Conservation (phyloP, 257 asterid species). For the Verbena officinalis region DNA sequence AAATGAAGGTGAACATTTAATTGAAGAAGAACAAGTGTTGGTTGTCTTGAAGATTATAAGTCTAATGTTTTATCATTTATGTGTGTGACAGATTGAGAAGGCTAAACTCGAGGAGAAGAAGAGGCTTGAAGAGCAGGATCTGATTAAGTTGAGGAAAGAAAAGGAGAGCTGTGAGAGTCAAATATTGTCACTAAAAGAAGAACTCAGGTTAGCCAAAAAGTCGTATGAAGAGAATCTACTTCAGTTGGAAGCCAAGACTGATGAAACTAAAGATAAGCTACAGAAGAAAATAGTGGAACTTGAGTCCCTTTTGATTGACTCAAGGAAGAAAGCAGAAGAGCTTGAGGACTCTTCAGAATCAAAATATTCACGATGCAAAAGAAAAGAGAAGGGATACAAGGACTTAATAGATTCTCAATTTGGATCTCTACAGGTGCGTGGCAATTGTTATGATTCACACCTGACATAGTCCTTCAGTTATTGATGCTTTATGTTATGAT, state of each 20-base stretch:
- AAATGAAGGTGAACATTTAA: constrained; percentile 42
- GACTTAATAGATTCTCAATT: constrained; percentile 72
- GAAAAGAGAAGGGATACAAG: constrained; percentile 71
- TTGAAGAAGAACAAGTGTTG: constrained; percentile 11
- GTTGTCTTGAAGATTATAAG: constrained; percentile 16
- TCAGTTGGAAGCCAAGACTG: constrained; percentile 56
- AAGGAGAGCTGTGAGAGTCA: constrained; percentile 57
- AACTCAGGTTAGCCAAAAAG: constrained; percentile 49
- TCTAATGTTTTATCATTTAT: constrained; percentile 26
- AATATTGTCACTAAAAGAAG: constrained; percentile 57
- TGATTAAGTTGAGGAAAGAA: constrained; percentile 59
- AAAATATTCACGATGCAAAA: constrained; percentile 71
- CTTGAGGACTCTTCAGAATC: constrained; percentile 85
- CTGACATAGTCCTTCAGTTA: background rate
- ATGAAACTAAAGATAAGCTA: constrained; percentile 56
- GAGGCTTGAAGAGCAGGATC: constrained; percentile 56
- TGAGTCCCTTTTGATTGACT: constrained; percentile 60
- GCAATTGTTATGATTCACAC: constrained; percentile 26
- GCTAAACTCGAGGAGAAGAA: constrained; percentile 67
- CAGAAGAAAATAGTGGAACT: constrained; percentile 68
- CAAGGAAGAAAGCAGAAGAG: constrained; percentile 72
- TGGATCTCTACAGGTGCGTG: constrained; percentile 72
- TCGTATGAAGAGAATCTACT: constrained; percentile 54
- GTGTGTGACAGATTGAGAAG: constrained; percentile 67
- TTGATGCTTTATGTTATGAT: constrained; percentile 26